Base-by-base conservation (phyloP, 2,329 filamentous ascomycete species). In the Coniella lustricola region DNA sequence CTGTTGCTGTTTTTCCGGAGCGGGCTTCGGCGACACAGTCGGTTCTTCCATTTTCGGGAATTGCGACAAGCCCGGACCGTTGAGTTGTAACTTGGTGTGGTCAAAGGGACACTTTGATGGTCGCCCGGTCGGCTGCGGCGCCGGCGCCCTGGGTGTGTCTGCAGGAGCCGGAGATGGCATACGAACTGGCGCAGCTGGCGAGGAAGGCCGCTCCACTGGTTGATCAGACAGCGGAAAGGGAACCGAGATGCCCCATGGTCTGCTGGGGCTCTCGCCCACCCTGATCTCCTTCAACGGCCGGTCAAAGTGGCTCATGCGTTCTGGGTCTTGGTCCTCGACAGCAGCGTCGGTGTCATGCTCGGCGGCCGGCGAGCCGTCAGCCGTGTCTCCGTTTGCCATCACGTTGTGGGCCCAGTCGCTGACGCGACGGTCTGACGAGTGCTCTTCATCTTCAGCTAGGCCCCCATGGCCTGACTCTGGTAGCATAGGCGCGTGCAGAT, bases 261-360 rank as follows among this genome's bases (percentile, higher is more conserved):
- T 77, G 64, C 87, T 95, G 4, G 91, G 91, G 13, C 88, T 95
- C 66, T 97, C 91, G 37, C 91, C 91, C 18, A 97, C 82, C n/a
- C 91, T 78, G 9, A 97, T 80, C 58, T 96, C 91, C 61, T 91
- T 88, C 45, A 97, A 66, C 0, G 87, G 83, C 38, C 90, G 79
- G 56, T 95, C 89, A 62, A 95, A 96, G 59, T 84, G 86, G 49
- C 82, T 76, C 54, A 82, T 74, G 49, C 89, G 77, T 38, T 82
- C 76, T 22, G 81, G 77, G 3, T 77, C 74, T 12, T 73, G 69
- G 17, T 64, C 67, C 38, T 66, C 68, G 47, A 40, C 10, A 7
- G 66, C 68, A 52, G 66, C 68, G 22, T 67, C 61, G 14, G 68
- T 68, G 17, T 63, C 64, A 17, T 54, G 60, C 7, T 56, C 50